These are phyloP conservation scores for Aspergillus sp. DNA, from an alignment of 2,329 filamentous ascomycete species.

Conservation along the genomic window DNA sequence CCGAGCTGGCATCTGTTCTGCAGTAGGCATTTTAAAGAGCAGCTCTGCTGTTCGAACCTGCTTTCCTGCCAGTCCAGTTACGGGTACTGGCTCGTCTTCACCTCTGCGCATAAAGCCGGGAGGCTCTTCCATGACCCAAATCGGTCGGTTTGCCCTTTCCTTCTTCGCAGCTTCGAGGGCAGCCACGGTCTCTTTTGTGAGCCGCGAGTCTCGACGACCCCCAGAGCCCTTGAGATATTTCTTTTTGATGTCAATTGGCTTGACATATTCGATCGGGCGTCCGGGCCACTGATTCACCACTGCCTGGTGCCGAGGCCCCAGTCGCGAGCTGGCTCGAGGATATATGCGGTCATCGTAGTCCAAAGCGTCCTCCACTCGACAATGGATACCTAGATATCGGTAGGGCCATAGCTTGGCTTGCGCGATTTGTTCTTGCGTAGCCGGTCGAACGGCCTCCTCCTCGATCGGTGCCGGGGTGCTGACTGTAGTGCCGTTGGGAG, in stretches of 20 bases:
- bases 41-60: conserved; percentile 74
- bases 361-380: conserved; percentile 89
- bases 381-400: conserved; percentile 93
- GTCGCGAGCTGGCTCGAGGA: conserved; percentile 87
- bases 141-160: conserved; percentile 79
- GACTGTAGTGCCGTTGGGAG: conserved; percentile 61
- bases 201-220: conserved; percentile 75
- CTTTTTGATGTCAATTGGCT: conserved; percentile 83
- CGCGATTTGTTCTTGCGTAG: conserved; percentile 84
- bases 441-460: conserved; percentile 60
- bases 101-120: conserved; percentile 83
- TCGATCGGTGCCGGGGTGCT: conserved; percentile 66
- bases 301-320: conserved; percentile 91
- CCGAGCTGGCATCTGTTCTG: conserved; percentile 52
- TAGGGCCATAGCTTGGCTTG: conserved; percentile 96
- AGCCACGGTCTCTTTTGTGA: conserved; percentile 78
- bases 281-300: conserved; percentile 84
- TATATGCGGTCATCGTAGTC: conserved; percentile 99
- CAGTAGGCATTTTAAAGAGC: conserved; percentile 75
- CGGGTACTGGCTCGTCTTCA: conserved; percentile 68
- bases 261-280: conserved; percentile 85
- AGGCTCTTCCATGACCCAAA: conserved; percentile 93
- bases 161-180: conserved; percentile 81
- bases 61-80: conserved; percentile 59
- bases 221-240: conserved; percentile 64